Base-by-base conservation (phyloP, 2,329 filamentous ascomycete species). In the Penicillium sp. region DNA sequence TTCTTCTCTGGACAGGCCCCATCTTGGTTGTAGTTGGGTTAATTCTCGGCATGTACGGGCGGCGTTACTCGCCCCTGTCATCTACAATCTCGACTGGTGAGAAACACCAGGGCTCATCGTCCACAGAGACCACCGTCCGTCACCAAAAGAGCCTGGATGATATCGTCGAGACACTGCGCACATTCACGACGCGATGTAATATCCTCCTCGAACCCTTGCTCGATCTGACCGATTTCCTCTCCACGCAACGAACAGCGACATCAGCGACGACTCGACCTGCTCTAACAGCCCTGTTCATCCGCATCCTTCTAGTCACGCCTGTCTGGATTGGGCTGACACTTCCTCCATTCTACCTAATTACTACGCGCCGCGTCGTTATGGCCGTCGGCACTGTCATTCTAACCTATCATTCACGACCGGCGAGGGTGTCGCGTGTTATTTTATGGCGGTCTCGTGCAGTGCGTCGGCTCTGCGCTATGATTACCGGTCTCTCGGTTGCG, bases 91-190 rank as follows among this genome's bases (percentile, higher is more conserved):
- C 86, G 78, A 81, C 78, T 0, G 79, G 78, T 4, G 79, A 83
- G 61, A 84, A 79, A 57, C 77, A 76, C 39, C 77, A 72, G 44
- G 71, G 71, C 21, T 67, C 69, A 13, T 65, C 45, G 11, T 41
- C 66, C 2, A 71, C 74, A 7, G 86, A 88, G 55, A 79, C 77
- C 5, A 81, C 77, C 45, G 84, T 83, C 28, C 83, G 84, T 44
- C 87, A 93, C 56, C 87, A 95, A 58, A 96, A 96, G 72, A 96
- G 89, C 35, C 69, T 98, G 36, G 93, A 98, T 63, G 93, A 98
- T 69, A 98, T 98, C 45, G 86, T 98, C 41, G 90, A 97, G 55
- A 94, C 87, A 0, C 71, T 98, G 30, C 88, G 89, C 63, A 82
- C 89, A 51, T 87, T 98, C 54, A 97, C 91, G 0, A 86, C 84